Base-by-base conservation (phyloP, 73 alveolate genomes). In the Paramecium pentaurelia region DNA sequence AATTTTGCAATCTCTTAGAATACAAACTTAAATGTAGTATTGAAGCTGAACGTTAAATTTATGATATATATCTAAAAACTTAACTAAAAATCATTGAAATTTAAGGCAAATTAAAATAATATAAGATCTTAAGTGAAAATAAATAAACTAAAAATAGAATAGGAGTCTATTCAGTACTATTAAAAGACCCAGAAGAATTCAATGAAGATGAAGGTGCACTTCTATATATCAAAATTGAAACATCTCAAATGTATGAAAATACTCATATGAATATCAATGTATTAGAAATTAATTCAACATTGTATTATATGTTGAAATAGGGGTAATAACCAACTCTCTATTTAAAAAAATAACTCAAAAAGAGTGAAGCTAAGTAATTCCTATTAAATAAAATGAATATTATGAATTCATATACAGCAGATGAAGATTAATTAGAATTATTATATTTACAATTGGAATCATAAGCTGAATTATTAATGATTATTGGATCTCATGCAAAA, bases 151-250 rank as follows among this genome's bases (percentile, higher is more conserved):
- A 80, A 32, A 34, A 38, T 30, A 75, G 88, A 75, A n/a, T 22
- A 0, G 60, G 60, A 12, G 47, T 42, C 2, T 75, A 75, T 80
- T 44, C 73, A 18, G 58, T 80, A 1, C 58, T 80, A 6, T 14
- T 80, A 18, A 80, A 80, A 49, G 91, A 80, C 30, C 91, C 91
- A 12, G 91, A 80, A 27, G 91, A 49, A 27, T 80, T 80, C 16
- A 80, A 80, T 45, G 91, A 80, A 22, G 91, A 80, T 80, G 91
- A 80, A 80, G 91, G 91, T 5, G 73, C 91, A 25, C 47, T 80
- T 3, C 37, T 80, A 20, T 80, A 80, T 80, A 44, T 80, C 3
- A 80, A 49, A 27, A 80, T 80, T 20, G 91, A 80, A 20, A 45
- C 71, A 4, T 47, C 71, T 22, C 16, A 22, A 42, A 45, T 80